Conservation (phyloP, 2,329 filamentous ascomycete species). For the Beauveria rudraprayagi region DNA sequence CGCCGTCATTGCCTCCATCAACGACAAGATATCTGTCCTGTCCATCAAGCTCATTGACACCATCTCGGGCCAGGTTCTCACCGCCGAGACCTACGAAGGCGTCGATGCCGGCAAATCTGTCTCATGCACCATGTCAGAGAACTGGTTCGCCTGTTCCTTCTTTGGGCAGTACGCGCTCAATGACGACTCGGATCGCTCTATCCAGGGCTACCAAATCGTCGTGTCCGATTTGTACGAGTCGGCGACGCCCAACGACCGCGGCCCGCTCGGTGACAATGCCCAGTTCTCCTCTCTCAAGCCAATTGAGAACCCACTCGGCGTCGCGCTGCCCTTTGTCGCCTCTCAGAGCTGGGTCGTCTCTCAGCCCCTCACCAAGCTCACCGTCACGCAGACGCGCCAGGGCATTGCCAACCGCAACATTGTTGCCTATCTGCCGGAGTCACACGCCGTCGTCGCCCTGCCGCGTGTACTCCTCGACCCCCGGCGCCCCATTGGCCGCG, state of each 20-base stretch:
- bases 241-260: constrained; percentile 72
- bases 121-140: constrained; percentile 75
- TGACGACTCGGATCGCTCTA: constrained; percentile 43
- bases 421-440: constrained; percentile 66
- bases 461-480: constrained; percentile 75
- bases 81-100: constrained; percentile 60
- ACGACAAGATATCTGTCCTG: constrained; percentile 50
- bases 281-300: constrained; percentile 76
- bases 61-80: constrained; percentile 72
- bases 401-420: constrained; percentile 82
- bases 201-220: constrained; percentile 80
- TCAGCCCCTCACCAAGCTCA: constrained; percentile 68
- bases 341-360: constrained; percentile 76
- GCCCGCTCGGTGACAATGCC: constrained; percentile 57
- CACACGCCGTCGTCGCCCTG: constrained; percentile 69
- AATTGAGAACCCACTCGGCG: constrained; percentile 45
- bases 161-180: constrained; percentile 52
- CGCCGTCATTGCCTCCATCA: constrained; percentile 63
- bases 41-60: constrained; percentile 78
- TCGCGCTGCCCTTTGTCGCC: constrained; percentile 63
- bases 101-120: constrained; percentile 70
- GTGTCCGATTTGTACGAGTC: constrained; percentile 90
- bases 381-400: constrained; percentile 83
- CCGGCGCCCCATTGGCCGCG: constrained; percentile 75
- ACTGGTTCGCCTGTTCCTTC: constrained; percentile 89